Evolutionary conservation across 2,329 filamentous ascomycete genomes (phyloP).

Genomic region (Cladophialophora carrionii): DNA sequence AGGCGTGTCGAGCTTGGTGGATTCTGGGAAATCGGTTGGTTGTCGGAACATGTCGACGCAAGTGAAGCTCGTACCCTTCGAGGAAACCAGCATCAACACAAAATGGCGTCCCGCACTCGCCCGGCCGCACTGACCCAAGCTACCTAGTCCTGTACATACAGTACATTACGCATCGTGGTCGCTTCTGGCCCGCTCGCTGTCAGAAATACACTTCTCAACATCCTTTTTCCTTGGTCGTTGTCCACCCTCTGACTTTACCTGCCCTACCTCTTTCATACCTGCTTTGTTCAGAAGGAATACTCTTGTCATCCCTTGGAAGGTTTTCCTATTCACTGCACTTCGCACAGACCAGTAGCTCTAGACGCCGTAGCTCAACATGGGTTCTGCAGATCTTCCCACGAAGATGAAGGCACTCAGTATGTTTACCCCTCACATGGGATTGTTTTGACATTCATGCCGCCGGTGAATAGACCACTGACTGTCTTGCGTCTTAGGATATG

Average conservation of each 20-base stretch:
- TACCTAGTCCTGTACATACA: too few species aligned
- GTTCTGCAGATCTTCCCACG: constrained; percentile 50
- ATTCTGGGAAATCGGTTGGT: constrained; percentile 15
- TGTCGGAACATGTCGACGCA: constrained; percentile 15
- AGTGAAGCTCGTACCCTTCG: background rate
- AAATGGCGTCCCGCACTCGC: constrained; percentile 17
- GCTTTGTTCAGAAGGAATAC: background rate
- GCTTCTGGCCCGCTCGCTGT: constrained; percentile 8
- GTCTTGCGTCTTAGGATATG: constrained; percentile 49
- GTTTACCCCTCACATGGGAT: constrained; percentile 34
- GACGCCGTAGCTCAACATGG: constrained; percentile 40
- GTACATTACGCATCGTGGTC: constrained; percentile 1
- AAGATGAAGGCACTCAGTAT: constrained; percentile 66
- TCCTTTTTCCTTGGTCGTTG: constrained; percentile 21
- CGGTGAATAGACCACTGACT: constrained; percentile 2
- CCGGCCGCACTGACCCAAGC: constrained; percentile 6
- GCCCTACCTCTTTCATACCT: background rate
- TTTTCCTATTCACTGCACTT: constrained; percentile 8
- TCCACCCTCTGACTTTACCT: constrained; percentile 2
- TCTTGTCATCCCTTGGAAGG: background rate
- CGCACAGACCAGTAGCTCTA: constrained; percentile 3
- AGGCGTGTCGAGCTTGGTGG: constrained; percentile 10
- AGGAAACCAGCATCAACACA: constrained; percentile 8
- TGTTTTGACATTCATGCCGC: background rate
- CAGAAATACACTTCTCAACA: constrained; percentile 26